Conservation (phyloP, 345 rosid species). For the Eucalyptus marginata region DNA sequence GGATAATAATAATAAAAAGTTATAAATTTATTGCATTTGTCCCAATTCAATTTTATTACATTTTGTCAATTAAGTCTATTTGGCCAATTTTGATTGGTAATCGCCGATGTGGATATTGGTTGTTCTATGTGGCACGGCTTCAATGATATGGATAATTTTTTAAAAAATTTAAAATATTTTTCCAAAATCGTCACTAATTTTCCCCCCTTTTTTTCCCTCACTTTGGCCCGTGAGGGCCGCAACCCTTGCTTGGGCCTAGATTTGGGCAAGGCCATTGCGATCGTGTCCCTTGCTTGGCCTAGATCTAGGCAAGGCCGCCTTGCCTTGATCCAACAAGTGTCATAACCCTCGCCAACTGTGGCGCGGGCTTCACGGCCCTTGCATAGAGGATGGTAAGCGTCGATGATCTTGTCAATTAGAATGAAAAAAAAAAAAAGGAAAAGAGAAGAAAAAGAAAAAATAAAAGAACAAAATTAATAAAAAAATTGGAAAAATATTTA, state of each 20-base stretch:
- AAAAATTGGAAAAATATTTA: too few relatives aligned
- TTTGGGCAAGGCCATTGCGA: background rate
- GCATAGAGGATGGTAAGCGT: accelerated
- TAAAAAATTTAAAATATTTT: too few relatives aligned
- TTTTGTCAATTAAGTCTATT: background rate
- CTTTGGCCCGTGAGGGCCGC: accelerated
- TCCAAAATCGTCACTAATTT: too few relatives aligned
- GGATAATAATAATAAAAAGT: accelerated
- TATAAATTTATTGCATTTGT: background rate
- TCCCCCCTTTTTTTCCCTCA: too few relatives aligned
- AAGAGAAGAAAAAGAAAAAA: too few relatives aligned
- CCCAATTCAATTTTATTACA: background rate
- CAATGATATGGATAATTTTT: too few relatives aligned
- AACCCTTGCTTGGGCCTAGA: too few relatives aligned
- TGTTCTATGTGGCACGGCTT: too few relatives aligned
- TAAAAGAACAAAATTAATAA: too few relatives aligned
- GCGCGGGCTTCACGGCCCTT: background rate
- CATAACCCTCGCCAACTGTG: accelerated
- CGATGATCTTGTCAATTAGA: accelerated
- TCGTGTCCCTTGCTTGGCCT: background rate
- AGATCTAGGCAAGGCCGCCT: background rate
- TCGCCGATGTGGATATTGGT: background rate
- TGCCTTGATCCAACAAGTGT: background rate
- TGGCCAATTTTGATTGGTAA: accelerated
- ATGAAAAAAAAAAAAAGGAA: too few relatives aligned